phyloP scores from a whole-genome alignment of 164 flowering plant species.

The Litsea cubeba region DNA sequence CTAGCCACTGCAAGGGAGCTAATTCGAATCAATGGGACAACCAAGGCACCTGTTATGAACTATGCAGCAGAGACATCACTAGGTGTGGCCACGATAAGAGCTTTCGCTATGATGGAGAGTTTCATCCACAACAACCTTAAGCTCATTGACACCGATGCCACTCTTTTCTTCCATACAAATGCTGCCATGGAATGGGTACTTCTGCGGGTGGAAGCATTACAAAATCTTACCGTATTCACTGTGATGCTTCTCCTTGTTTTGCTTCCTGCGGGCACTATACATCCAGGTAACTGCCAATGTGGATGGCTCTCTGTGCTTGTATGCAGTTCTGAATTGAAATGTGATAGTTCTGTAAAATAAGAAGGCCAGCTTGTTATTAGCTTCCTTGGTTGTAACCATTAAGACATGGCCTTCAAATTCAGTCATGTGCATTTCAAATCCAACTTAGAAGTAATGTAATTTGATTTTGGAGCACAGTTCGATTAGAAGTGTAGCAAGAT shows the following conservation, averaged over 20 bases:
- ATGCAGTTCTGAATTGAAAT: not conserved
- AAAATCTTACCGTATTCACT: constrained; percentile 58
- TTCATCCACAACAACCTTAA: constrained; percentile 52
- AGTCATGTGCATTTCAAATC: not conserved
- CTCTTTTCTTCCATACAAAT: constrained; percentile 62
- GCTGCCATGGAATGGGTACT: constrained; percentile 75
- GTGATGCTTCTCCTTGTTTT: constrained; percentile 57
- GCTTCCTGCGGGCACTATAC: constrained; percentile 45
- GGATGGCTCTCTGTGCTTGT: not conserved
- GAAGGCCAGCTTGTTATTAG: not conserved
- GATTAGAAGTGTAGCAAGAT: not conserved
- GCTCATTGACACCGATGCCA: constrained; percentile 68
- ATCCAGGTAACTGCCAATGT: constrained; percentile 46
- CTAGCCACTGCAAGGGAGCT: constrained; percentile 68
- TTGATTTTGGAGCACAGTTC: not conserved
- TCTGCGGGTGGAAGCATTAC: constrained; percentile 63
- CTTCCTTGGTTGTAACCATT: too few relatives aligned
- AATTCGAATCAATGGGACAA: constrained; percentile 76
- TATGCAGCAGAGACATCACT: constrained; percentile 75
- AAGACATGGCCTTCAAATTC: not conserved
- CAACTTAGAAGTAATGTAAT: not conserved
- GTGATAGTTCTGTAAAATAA: too few relatives aligned
- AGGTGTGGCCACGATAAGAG: constrained; percentile 74
- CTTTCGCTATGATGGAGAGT: constrained; percentile 45
- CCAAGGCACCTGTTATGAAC: constrained; percentile 87